Evolutionary conservation across 176 grass and related monocot genomes (phyloP), one percentile per base, ranked within the genome.

Genomic region (Musa itinerans): DNA sequence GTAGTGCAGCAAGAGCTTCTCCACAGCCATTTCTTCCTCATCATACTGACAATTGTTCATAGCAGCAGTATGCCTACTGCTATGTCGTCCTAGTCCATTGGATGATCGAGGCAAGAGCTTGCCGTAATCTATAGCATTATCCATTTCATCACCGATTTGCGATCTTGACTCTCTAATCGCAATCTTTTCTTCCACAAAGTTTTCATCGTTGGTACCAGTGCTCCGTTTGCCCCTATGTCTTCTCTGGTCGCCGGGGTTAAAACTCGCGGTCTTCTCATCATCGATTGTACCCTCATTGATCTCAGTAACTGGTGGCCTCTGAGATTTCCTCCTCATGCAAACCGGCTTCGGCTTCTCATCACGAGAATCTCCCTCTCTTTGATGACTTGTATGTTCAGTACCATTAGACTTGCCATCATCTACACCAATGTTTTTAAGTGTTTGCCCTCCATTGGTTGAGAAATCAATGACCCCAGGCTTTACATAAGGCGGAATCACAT

Each of bases 401-500:
- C 24, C 79, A 19, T 21, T 54, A 76, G 50, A 75, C 54, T 50
- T 86, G 81, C 58, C 74, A 76, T 24, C 63, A 20, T 48, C 72
- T 1, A 17, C 57, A 80, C 71, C 48, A 63, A 25, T 63, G 22
- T 51, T 14, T 84, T 82, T 29, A 66, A 74, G 14, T 54, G 22
- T 68, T 61, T 72, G 25, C 50, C 77, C 77, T 43, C 53, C 78
- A 9, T 82, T 20, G 20, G 68, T 57, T 53, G 68, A 13, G n/a
- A 55, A 11, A 13, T 76, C 78, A 11, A 69, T 51, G 21, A n/a
- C 17, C 73, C 34, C 34, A 43, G 83, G 54, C 76, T 89, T 92
- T 26, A 99, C 85, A 88, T 99, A 99, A 66, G 96, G 91, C 23
- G 86, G 88, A 10, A 48, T 82, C 86, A 84, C 83, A 58, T 91